Conservation (phyloP, 345 rosid species). For the Eucalyptus urophylla region DNA sequence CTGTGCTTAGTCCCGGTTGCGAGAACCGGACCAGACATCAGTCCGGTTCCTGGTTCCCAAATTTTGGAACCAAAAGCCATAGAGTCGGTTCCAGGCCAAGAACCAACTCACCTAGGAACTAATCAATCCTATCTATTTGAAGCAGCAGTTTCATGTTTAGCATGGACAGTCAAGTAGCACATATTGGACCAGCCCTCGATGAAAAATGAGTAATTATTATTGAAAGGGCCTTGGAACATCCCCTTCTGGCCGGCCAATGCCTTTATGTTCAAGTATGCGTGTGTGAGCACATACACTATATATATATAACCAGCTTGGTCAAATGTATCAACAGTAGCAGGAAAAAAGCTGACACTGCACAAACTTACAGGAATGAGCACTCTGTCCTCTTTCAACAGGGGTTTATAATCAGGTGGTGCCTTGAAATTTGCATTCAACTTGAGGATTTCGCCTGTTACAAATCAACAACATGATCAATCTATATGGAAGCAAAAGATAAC, state of each 20-base stretch:
- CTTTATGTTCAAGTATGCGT: neutral
- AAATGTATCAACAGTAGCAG: neutral
- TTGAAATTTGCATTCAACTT: slow-evolving; percentile 76
- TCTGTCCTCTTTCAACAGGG: slow-evolving; percentile 64
- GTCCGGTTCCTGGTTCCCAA: neutral
- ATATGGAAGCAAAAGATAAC: neutral
- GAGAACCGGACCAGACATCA: neutral
- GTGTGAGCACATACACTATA: neutral
- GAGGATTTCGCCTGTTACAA: slow-evolving; percentile 63
- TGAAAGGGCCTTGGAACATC: neutral
- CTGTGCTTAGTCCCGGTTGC: neutral
- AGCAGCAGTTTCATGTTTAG: neutral
- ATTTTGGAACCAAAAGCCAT: neutral
- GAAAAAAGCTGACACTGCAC: neutral
- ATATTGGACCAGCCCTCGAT: neutral
- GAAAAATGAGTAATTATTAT: neutral
- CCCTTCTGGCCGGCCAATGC: neutral
- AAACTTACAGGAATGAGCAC: slow-evolving; percentile 73
- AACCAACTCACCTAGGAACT: neutral
- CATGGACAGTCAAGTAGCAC: neutral
- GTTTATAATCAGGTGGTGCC: slow-evolving; percentile 76
- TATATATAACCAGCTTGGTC: neutral
- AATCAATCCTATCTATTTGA: neutral
- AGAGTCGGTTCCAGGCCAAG: neutral
- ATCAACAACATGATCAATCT: neutral